Evolutionary conservation across 345 rosid species (phyloP).

Genomic region (Psidium guajava): DNA sequence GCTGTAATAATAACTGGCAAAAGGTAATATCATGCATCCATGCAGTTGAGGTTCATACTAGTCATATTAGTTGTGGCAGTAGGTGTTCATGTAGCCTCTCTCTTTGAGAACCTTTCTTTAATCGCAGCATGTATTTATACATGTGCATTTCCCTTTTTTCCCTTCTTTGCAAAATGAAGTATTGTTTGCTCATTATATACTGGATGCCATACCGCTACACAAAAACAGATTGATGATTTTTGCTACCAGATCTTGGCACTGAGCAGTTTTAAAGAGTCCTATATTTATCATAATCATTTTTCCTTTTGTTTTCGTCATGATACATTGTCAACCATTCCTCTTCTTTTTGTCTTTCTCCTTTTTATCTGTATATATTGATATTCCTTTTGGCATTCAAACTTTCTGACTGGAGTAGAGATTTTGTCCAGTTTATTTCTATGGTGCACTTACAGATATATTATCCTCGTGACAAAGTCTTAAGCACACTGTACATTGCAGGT

Average conservation of each 20-base stretch:
- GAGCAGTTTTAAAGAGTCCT: background rate
- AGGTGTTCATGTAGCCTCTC: background rate
- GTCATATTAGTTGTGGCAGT: background rate
- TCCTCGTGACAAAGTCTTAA: background rate
- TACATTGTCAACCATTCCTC: background rate
- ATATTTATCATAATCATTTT: background rate
- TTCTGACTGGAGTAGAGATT: background rate
- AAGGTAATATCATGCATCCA: constrained; percentile 41
- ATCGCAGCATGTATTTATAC: background rate
- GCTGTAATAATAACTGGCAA: constrained; percentile 97
- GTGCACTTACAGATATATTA: background rate
- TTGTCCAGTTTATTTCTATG: background rate
- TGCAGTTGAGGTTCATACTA: background rate
- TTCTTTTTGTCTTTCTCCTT: background rate
- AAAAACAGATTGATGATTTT: background rate
- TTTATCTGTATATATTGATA: background rate
- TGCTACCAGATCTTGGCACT: background rate
- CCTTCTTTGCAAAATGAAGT: background rate
- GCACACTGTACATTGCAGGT: constrained; percentile 30
- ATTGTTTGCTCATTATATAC: background rate
- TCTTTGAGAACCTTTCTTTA: background rate
- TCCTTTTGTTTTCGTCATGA: background rate
- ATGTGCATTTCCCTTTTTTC: background rate
- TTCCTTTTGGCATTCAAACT: background rate
- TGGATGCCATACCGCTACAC: background rate